Evolutionary conservation across 305 asterid genomes (phyloP).

Genomic region (Fraxinus latifolia): DNA sequence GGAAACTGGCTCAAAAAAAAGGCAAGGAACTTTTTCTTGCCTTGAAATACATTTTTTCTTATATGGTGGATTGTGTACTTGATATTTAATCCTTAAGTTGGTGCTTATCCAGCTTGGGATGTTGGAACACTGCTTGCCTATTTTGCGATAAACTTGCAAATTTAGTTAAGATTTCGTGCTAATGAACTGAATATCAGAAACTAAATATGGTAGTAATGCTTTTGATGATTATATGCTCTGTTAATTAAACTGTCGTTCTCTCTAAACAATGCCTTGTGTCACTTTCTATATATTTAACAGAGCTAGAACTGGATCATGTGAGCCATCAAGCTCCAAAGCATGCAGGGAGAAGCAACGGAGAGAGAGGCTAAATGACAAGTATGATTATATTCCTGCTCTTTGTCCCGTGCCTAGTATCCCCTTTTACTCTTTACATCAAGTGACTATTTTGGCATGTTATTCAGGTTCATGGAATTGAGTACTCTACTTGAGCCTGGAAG

Average conservation of each 20-base stretch:
- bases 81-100: background rate
- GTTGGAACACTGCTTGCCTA: background rate
- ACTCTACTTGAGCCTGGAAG: conserved; percentile 92
- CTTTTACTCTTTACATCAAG: conserved; percentile 1
- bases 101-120: background rate
- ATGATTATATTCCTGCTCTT: conserved; percentile 19
- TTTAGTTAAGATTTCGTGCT: background rate
- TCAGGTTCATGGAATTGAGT: conserved; percentile 77
- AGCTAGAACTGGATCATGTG: conserved; percentile 59
- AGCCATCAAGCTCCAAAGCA: conserved; percentile 80
- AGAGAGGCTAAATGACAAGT: conserved; percentile 91
- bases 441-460: conserved; percentile 14
- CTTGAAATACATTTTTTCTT: background rate
- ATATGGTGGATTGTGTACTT: background rate
- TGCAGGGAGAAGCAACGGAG: conserved; percentile 90
- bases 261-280: background rate
- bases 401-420: background rate
- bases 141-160: background rate
- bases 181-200: background rate
- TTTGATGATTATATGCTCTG: background rate
- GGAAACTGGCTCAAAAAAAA: conserved; percentile 61
- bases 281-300: conserved; percentile 37
- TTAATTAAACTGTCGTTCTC: background rate
- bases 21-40: conserved; percentile 38
- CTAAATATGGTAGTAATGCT: background rate